Percentiles rank a stretch among this genome's conserved stretches.
These are phyloP conservation scores for Pyrrhoderma lamaoense DNA, from an alignment of 1,284 basidiomycete species.

Conservation along the genomic window DNA sequence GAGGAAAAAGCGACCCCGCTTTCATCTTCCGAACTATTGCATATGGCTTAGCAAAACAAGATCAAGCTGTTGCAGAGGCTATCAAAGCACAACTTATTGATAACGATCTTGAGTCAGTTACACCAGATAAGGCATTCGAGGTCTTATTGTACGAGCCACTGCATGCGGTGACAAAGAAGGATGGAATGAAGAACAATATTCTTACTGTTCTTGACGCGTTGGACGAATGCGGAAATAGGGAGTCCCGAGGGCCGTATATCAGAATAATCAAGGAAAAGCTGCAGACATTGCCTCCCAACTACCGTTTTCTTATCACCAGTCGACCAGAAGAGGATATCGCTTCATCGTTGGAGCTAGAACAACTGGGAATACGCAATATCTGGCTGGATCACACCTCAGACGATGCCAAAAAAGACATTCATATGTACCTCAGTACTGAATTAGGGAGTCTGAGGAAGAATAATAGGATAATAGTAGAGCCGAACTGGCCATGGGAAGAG, in stretches of 20 bases:
- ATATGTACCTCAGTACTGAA: too few species aligned
- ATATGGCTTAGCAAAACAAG: constrained; percentile 15
- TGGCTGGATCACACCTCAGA: too few species aligned
- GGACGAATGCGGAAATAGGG: constrained; percentile 3
- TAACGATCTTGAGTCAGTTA: too few species aligned
- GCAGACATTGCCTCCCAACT: neutral
- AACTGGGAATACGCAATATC: too few species aligned
- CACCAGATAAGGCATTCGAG: too few species aligned
- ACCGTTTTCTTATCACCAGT: constrained; percentile 3
- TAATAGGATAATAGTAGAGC: neutral
- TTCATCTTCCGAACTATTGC: constrained; percentile 19
- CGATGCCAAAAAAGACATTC: too few species aligned
- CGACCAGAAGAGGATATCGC: too few species aligned
- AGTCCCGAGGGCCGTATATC: neutral
- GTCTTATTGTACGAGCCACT: neutral
- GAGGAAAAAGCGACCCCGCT: constrained; percentile 16
- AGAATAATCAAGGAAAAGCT: neutral
- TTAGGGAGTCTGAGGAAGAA: too few species aligned
- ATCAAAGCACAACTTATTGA: too few species aligned
- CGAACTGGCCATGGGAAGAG: neutral
- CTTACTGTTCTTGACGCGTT: constrained; percentile 3
- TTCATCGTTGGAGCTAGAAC: too few species aligned
- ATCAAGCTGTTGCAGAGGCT: neutral
- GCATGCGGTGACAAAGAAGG: neutral
- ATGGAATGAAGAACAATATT: neutral